Evolutionary conservation across 2,329 filamentous ascomycete genomes (phyloP).

Genomic region (Epichloe hybrida): DNA sequence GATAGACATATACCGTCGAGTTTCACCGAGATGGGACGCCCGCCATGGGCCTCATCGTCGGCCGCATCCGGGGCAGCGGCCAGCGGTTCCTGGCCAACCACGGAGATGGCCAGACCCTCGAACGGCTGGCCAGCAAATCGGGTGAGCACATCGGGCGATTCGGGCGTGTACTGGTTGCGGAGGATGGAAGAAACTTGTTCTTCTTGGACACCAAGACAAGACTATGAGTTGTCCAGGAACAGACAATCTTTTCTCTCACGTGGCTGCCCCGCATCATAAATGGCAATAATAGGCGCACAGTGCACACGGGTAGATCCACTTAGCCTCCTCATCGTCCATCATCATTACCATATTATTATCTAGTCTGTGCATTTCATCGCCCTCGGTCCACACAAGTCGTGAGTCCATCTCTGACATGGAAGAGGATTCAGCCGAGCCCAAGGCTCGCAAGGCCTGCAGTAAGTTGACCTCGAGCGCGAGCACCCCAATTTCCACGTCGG

Average conservation of each 20-base stretch:
- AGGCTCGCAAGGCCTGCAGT: conserved; percentile 4
- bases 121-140: conserved; percentile 4
- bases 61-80: conserved; percentile 8
- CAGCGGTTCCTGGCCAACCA: conserved; percentile 17
- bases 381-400: no score
- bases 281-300: no score
- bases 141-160: conserved; percentile 11
- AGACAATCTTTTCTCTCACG: not conserved
- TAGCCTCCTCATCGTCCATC: no score
- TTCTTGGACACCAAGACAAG: conserved; percentile 6
- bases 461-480: not conserved
- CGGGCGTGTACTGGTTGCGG: conserved; percentile 3
- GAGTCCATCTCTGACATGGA: not conserved
- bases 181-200: conserved; percentile 10
- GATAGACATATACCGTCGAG: conserved; percentile 19
- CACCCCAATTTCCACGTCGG: no score
- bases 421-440: conserved; percentile 2
- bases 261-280: no score
- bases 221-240: conserved; percentile 2
- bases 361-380: no score
- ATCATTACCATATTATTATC: no score
- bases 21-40: conserved; percentile 12
- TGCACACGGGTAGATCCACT: no score
- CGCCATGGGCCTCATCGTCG: conserved; percentile 12
- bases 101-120: conserved; percentile 10